Conservation (phyloP, 2,329 filamentous ascomycete species). For the Colletotrichum theobromicola region DNA sequence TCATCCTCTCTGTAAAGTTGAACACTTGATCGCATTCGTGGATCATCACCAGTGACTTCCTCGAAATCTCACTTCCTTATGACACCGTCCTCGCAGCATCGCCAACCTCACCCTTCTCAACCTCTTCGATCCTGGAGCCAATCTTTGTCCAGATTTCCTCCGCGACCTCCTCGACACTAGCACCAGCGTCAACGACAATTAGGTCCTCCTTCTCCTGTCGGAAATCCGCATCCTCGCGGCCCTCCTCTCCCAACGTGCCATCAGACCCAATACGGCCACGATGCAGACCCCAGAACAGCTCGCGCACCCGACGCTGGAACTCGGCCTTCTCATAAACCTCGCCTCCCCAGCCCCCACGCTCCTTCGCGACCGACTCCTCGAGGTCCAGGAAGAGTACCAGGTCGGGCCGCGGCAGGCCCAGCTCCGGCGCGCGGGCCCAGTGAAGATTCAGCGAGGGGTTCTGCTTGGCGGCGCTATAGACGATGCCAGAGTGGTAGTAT, state of each 20-base stretch:
- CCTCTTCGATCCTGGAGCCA: constrained; percentile 48
- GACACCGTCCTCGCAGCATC: constrained; percentile 47
- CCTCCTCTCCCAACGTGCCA: constrained; percentile 26
- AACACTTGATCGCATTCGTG: not conserved
- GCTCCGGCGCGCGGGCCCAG: constrained; percentile 86
- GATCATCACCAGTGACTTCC: not conserved
- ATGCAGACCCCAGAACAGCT: constrained; percentile 69
- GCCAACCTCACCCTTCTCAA: constrained; percentile 56
- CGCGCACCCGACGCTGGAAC: constrained; percentile 81
- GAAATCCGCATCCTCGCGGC: constrained; percentile 35
- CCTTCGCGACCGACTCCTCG: constrained; percentile 71
- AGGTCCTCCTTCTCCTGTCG: constrained; percentile 59
- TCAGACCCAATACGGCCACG: constrained; percentile 47
- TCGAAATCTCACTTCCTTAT: not conserved
- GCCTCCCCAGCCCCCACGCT: constrained; percentile 83
- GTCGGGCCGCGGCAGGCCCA: constrained; percentile 87
- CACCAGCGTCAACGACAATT: constrained; percentile 58
- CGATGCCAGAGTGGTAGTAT: constrained; percentile 93
- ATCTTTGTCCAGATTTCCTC: constrained; percentile 61
- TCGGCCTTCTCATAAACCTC: constrained; percentile 88
- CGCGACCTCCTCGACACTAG: constrained; percentile 60
- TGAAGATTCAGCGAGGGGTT: constrained; percentile 71
- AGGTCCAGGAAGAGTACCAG: constrained; percentile 87
- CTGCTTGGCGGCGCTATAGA: constrained; percentile 89
- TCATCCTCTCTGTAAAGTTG: not conserved